These are phyloP conservation scores for Quercus tomentella DNA, from an alignment of 331 rosid genomes.

Conservation along the genomic window DNA sequence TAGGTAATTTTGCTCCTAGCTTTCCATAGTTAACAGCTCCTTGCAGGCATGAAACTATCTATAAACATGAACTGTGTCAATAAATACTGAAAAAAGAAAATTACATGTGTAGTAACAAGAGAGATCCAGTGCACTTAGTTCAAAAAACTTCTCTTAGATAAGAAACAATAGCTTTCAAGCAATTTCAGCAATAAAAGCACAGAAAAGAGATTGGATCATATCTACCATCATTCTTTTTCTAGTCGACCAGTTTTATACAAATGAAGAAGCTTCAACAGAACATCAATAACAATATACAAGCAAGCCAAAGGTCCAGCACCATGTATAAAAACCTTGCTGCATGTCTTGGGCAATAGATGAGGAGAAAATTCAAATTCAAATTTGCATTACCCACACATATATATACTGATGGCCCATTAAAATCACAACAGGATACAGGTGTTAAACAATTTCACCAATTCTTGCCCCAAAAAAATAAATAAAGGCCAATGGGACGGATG, in stretches of 20 bases:
- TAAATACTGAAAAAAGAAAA: slow-evolving; percentile 7
- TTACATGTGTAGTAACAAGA: slow-evolving; percentile 6
- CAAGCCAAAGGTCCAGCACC: background rate
- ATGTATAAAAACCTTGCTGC: too few relatives aligned
- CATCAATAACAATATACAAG: background rate
- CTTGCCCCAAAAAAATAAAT: background rate
- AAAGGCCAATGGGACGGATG: background rate
- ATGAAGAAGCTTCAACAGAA: background rate
- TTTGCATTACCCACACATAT: background rate
- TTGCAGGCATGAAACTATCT: slow-evolving; percentile 91
- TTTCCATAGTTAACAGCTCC: slow-evolving; percentile 83
- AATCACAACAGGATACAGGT: background rate
- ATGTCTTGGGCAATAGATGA: background rate
- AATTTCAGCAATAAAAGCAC: background rate
- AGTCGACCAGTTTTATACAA: too few relatives aligned
- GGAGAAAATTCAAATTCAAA: background rate
- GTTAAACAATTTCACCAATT: background rate
- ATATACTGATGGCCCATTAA: background rate
- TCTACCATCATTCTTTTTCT: too few relatives aligned
- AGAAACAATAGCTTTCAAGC: background rate
- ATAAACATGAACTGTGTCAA: slow-evolving; percentile 29
- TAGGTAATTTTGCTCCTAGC: slow-evolving; percentile 90
- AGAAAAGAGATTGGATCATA: too few relatives aligned
- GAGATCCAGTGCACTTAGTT: background rate
- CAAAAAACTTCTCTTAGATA: background rate